Evolutionary conservation across 2,329 filamentous ascomycete species (phyloP).

Genomic region (Diaporthe vaccinii): DNA sequence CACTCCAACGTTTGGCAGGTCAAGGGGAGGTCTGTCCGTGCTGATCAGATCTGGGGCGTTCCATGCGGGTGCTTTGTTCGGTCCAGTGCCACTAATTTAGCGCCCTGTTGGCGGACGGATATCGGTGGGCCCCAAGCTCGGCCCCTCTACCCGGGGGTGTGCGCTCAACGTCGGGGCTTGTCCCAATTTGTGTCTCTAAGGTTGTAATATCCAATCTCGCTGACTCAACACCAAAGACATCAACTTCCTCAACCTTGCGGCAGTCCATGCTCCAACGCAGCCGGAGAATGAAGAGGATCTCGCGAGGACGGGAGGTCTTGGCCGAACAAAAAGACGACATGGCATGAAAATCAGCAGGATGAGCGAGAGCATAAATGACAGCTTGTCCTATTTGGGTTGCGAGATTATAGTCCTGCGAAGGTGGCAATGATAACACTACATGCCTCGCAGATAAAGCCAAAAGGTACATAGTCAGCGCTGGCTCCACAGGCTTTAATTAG

Average conservation of each 20-base stretch:
- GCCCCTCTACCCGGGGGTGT: neutral
- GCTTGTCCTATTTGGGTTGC: conserved; percentile 6
- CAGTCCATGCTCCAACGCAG: neutral
- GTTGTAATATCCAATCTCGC: neutral
- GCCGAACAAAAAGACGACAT: neutral
- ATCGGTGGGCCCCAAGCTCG: conserved; percentile 20
- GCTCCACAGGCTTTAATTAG: conserved; percentile 29
- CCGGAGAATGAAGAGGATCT: neutral
- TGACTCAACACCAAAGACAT: neutral
- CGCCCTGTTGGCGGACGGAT: neutral
- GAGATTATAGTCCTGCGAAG: conserved; percentile 9
- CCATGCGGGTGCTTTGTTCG: conserved; percentile 30
- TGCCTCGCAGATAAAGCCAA: conserved; percentile 4
- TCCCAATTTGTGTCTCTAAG: neutral
- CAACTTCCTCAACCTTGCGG: neutral
- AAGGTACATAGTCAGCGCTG: conserved; percentile 23
- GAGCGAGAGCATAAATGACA: neutral
- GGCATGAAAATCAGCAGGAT: neutral
- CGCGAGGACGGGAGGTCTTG: neutral
- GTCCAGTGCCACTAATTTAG: conserved; percentile 17
- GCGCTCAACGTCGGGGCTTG: neutral
- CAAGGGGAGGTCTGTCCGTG: conserved; percentile 27
- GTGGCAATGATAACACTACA: neutral
- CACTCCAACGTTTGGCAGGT: conserved; percentile 12
- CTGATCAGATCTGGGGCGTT: conserved; percentile 34